A percentile compares a stretch with the other conserved stretches of the same genome.
Evolutionary conservation across 2,329 filamentous ascomycete species (phyloP).

Genomic region (Trichoderma simmonsii): DNA sequence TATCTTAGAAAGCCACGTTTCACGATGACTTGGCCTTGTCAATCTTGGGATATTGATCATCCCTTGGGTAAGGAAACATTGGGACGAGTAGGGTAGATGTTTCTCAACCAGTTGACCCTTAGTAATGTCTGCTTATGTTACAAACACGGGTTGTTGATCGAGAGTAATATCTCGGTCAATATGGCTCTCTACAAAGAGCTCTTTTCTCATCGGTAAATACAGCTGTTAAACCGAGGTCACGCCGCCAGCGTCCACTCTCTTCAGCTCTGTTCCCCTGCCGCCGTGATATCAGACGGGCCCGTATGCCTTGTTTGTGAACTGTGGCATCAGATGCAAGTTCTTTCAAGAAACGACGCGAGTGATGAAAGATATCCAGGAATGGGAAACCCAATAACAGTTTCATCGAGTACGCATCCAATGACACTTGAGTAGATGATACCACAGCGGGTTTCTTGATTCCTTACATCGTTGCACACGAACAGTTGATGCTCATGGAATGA

Average conservation of each 20-base stretch:
- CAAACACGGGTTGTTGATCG: neutral
- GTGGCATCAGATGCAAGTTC: neutral
- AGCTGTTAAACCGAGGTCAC: neutral
- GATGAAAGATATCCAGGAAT: too few species aligned
- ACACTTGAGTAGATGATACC: neutral
- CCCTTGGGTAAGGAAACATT: neutral
- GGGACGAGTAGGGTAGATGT: neutral
- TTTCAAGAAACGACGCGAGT: neutral
- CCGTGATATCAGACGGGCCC: neutral
- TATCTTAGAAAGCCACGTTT: neutral
- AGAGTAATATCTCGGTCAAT: neutral
- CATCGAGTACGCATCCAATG: neutral
- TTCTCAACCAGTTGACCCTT: neutral
- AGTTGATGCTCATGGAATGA: neutral
- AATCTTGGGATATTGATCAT: neutral
- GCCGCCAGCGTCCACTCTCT: neutral
- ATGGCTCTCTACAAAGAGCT: neutral
- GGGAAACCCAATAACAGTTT: too few species aligned
- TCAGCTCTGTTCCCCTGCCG: neutral
- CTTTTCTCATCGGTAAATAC: neutral
- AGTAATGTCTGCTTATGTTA: neutral
- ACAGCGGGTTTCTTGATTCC: neutral
- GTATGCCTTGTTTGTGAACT: neutral
- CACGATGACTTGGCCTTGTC: neutral
- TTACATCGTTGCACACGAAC: neutral